A percentile compares a stretch with the other conserved stretches of the same genome.
phyloP scores from a whole-genome alignment of 1,284 basidiomycete species.

The Rhizopogon hawkerae region DNA sequence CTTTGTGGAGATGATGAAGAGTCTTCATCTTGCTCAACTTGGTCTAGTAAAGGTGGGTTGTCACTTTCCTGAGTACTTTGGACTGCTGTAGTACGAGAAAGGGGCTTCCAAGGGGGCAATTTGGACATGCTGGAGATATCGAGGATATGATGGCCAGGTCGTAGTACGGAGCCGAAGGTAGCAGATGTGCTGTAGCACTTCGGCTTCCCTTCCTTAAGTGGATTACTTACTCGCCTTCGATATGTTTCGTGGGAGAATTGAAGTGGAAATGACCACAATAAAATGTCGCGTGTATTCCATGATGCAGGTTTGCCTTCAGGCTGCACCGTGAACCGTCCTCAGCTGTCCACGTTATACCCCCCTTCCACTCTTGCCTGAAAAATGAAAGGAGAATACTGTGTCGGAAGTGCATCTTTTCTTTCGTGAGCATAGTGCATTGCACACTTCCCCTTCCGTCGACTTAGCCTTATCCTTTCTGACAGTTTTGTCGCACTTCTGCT shows the following conservation, averaged over 20 bases:
- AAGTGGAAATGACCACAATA: background rate
- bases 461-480: slow-evolving; percentile 21
- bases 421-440: slow-evolving; percentile 40
- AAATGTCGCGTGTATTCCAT: slow-evolving; percentile 6
- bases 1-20: slow-evolving; percentile 39
- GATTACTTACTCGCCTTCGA: too few species aligned
- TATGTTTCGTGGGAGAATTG: slow-evolving; percentile 9
- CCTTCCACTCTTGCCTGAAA: slow-evolving; percentile 11
- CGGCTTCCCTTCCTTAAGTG: too few species aligned
- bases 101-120: slow-evolving; percentile 20
- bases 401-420: slow-evolving; percentile 57
- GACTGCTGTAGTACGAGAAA: slow-evolving; percentile 14
- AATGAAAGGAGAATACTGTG: slow-evolving; percentile 67
- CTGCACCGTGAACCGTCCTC: slow-evolving; percentile 9
- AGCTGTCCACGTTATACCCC: slow-evolving; percentile 6
- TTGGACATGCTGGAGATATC: slow-evolving; percentile 19
- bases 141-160: background rate
- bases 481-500: slow-evolving; percentile 60
- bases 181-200: background rate
- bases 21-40: slow-evolving; percentile 23
- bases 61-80: slow-evolving; percentile 14
- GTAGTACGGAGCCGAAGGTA: slow-evolving; percentile 1
- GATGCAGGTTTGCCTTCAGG: slow-evolving; percentile 16
- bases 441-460: slow-evolving; percentile 7
- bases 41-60: slow-evolving; percentile 5